Percentiles rank a stretch among this genome's conserved stretches.
Evolutionary conservation across 495 filamentous ascomycete genomes (phyloP).

Genomic region (Oleoguttula mirabilis): DNA sequence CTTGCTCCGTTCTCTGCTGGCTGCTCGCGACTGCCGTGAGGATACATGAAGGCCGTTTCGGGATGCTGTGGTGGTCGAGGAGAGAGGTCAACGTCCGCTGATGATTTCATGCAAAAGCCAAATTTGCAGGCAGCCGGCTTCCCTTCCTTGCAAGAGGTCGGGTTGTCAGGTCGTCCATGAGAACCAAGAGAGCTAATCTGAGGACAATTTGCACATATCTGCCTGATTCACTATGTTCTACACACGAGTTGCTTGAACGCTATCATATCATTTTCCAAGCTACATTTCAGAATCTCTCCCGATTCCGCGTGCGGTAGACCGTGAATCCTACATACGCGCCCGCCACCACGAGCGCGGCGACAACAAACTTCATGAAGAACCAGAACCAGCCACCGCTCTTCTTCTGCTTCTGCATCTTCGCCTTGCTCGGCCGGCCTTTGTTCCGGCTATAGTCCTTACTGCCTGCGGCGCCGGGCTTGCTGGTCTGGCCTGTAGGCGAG

Average conservation of each 20-base stretch:
- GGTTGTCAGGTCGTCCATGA: slow-evolving; percentile 36
- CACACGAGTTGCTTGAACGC: slow-evolving; percentile 17
- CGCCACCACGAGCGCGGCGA: slow-evolving; percentile 57
- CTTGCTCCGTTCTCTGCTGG: slow-evolving; percentile 15
- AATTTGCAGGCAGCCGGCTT: slow-evolving; percentile 42
- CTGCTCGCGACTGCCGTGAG: background rate
- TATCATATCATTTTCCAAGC: slow-evolving; percentile 1
- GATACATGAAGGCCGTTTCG: background rate
- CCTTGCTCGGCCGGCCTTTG: slow-evolving; percentile 14
- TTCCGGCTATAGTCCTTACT: slow-evolving; percentile 30
- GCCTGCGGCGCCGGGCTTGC: slow-evolving; percentile 24
- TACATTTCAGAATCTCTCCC: slow-evolving; percentile 69
- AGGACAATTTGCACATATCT: slow-evolving; percentile 26
- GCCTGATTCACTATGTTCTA: background rate
- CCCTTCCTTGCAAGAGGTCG: slow-evolving; percentile 13
- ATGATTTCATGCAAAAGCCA: slow-evolving; percentile 46
- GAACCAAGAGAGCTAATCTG: slow-evolving; percentile 49
- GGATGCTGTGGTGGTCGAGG: background rate
- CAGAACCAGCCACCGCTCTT: slow-evolving; percentile 66
- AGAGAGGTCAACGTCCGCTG: slow-evolving; percentile 28
- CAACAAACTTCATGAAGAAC: slow-evolving; percentile 77
- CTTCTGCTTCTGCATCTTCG: slow-evolving; percentile 20
- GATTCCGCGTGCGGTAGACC: slow-evolving; percentile 60
- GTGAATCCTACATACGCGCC: slow-evolving; percentile 79
- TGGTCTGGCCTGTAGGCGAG: slow-evolving; percentile 36